Evolutionary conservation across 2,329 filamentous ascomycete genomes (phyloP), one percentile per base, ranked within the genome.

Genomic region (Colletotrichum limetticola): DNA sequence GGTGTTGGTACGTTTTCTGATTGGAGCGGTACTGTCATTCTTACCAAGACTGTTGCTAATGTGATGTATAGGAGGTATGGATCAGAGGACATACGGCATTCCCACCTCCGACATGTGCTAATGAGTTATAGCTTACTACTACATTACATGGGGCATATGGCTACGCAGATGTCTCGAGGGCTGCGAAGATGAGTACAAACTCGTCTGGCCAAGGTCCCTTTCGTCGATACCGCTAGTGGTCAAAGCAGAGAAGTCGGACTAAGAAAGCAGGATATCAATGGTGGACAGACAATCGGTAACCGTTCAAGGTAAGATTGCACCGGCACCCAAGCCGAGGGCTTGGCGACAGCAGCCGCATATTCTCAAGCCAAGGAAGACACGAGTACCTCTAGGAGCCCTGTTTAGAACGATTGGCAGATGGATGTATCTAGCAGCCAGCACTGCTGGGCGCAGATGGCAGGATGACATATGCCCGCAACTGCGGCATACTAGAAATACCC

Each of bases 61-160:
- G 35, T 67, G 16, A 9, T 58, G 7, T 63, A 42, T 56, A 79
- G 78, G 79, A 68, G 78, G 78, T 80, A 77, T 66, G 64, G 14
- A 19, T 72, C n/a, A 19, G 14, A 59, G 2, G 9, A 42, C 37
- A 32, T 30, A 71, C 42, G 42, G n/a, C 35, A 52, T 32, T 32
- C 24, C 14, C 24, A 30, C 24, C 12, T 57, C n/a, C 14, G n/a
- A 49, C 12, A 8, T 64, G 26, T 26, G 67, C 74, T 74, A 61
- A 74, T 56, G 5, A 14, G 11, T 42, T 53, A 14, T 69, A 80
- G 94, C 94, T 19, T 97, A 97, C 81, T 93, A 92, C 79, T 95
- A 96, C 80, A 94, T 97, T 76, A 86, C 91, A 16, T 97, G 94
- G 94, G 92, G 94, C 4, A 91, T 95, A 30, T 96, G 94, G 92